These are phyloP conservation scores for Saitozyma sp. DNA, from an alignment of 768 basidiomycete genomes.

Conservation along the genomic window DNA sequence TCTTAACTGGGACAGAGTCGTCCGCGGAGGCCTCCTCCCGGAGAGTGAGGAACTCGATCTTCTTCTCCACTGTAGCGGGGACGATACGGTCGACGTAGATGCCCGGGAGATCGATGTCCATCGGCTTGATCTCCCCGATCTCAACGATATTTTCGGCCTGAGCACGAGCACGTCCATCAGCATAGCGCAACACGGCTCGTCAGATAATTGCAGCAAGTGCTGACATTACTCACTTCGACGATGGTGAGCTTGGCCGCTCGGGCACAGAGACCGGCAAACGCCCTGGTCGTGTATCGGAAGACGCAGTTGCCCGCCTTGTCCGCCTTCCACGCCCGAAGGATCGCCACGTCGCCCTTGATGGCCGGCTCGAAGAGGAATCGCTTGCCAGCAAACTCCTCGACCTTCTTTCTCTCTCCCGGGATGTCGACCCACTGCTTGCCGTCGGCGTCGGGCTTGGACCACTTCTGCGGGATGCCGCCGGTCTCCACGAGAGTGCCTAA, in stretches of 20 bases:
- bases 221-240: conserved; percentile 37
- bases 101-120: conserved; percentile 48
- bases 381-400: conserved; percentile 37
- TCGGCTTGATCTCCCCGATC: conserved; percentile 45
- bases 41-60: conserved; percentile 47
- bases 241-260: conserved; percentile 45
- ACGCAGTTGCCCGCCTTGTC: conserved; percentile 51
- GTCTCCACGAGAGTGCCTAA: conserved; percentile 45
- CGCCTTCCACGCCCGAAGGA: conserved; percentile 49
- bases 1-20: conserved; percentile 12
- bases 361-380: conserved; percentile 47
- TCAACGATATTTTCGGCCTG: conserved; percentile 51
- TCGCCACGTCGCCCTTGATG: conserved; percentile 49
- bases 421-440: conserved; percentile 37
- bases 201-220: not conserved
- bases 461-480: conserved; percentile 42
- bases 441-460: conserved; percentile 25
- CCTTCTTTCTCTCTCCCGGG: conserved; percentile 41
- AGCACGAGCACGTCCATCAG: not conserved
- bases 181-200: not conserved
- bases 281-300: conserved; percentile 49
- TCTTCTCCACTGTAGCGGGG: conserved; percentile 43
- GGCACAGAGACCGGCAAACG: conserved; percentile 45
- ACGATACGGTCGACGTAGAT: conserved; percentile 51
- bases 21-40: conserved; percentile 21